Percentiles rank a stretch among this genome's conserved stretches.
Conservation (phyloP, 441 rosid species). For the Metrosideros polymorpha region DNA sequence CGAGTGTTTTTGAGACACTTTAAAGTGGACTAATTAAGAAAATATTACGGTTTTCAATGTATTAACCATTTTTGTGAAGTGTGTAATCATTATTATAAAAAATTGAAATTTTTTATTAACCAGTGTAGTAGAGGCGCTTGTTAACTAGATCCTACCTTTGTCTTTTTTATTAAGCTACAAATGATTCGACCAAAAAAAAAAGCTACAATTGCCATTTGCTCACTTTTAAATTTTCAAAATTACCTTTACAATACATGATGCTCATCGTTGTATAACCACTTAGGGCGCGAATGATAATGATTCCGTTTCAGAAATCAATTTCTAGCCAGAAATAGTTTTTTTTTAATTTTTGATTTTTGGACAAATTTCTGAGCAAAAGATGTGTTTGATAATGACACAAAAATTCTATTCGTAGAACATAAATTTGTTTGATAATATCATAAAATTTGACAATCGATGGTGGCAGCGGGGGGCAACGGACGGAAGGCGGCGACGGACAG, state of each 20-base stretch:
- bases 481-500: too few relatives aligned
- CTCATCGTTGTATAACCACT: not conserved
- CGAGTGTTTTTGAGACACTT: not conserved
- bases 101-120: fast-evolving
- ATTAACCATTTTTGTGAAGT: not conserved
- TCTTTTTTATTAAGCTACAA: not conserved
- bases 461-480: too few relatives aligned
- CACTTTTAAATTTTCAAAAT: not conserved
- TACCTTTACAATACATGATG: not conserved
- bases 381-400: too few relatives aligned
- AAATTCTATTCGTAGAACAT: too few relatives aligned
- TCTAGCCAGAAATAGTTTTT: too few relatives aligned
- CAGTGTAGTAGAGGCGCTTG: fast-evolving
- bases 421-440: too few relatives aligned
- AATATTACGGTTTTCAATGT: not conserved
- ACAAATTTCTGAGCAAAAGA: too few relatives aligned
- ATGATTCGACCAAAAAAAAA: too few relatives aligned
- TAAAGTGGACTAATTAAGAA: not conserved
- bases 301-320: too few relatives aligned
- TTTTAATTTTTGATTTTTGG: too few relatives aligned
- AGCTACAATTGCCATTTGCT: not conserved
- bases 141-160: fast-evolving
- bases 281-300: too few relatives aligned
- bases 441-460: too few relatives aligned
- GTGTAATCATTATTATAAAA: not conserved